phyloP scores from a whole-genome alignment of 2,329 filamentous ascomycete genomes.

The Hypocreales sp. region DNA sequence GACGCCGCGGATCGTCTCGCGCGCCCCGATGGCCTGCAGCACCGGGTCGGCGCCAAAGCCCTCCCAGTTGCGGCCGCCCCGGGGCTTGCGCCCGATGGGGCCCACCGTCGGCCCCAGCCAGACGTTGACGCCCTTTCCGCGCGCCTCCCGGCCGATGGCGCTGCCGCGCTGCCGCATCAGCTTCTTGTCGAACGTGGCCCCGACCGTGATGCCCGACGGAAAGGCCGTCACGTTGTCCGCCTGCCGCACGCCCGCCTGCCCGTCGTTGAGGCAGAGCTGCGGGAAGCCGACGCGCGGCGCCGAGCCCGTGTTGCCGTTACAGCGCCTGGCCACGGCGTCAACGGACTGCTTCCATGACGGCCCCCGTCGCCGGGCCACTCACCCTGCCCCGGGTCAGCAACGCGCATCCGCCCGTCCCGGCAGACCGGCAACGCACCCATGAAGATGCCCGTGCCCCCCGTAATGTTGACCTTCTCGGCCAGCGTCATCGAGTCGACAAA shows the following conservation, averaged over 20 bases:
- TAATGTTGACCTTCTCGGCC: constrained; percentile 68
- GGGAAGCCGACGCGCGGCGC: constrained; percentile 56
- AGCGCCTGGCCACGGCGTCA: constrained; percentile 40
- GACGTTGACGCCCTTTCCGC: constrained; percentile 58
- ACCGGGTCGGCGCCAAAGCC: constrained; percentile 56
- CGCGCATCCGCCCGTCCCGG: too few species aligned
- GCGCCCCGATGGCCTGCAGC: constrained; percentile 61
- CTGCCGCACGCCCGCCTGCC: constrained; percentile 54
- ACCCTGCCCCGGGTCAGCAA: too few species aligned
- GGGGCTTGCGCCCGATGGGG: constrained; percentile 54
- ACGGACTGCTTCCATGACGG: too few species aligned
- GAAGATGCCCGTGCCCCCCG: constrained; percentile 51
- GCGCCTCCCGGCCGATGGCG: constrained; percentile 55
- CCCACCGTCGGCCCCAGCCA: constrained; percentile 58
- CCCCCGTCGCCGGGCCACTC: too few species aligned
- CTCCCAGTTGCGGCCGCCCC: constrained; percentile 63
- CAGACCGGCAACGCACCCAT: constrained; percentile 52
- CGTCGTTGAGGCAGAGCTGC: constrained; percentile 57
- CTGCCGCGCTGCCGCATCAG: constrained; percentile 53
- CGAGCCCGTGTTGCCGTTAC: constrained; percentile 64
- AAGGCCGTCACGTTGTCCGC: constrained; percentile 65
- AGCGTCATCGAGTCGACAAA: constrained; percentile 64
- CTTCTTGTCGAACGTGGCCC: constrained; percentile 60
- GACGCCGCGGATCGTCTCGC: constrained; percentile 62
- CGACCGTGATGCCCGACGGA: constrained; percentile 62